phyloP scores from a whole-genome alignment of 257 asterid species.

The Rubia yunnanensis region DNA sequence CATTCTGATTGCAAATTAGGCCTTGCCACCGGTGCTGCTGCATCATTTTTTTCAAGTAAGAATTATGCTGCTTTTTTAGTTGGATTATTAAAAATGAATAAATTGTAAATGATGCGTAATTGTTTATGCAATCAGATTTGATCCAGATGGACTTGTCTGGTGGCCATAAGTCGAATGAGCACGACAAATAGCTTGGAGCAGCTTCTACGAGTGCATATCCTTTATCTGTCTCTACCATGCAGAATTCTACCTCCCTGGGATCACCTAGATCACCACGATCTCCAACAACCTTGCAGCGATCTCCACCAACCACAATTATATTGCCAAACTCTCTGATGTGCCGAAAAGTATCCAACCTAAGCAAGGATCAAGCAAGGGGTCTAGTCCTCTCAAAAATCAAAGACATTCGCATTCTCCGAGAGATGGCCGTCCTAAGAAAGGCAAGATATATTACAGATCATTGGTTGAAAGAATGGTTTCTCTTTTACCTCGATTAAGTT shows the following conservation, averaged over 20 bases:
- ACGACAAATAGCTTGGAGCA: constrained; percentile 40
- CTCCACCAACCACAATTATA: background rate
- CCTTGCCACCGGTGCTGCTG: background rate
- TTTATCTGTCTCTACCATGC: constrained; percentile 31
- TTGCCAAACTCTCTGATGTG: constrained; percentile 26
- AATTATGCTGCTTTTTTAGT: background rate
- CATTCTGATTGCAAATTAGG: background rate
- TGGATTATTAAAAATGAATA: background rate
- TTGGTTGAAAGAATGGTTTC: no score
- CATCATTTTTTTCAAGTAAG: background rate
- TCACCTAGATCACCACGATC: constrained; percentile 41
- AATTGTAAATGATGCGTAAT: background rate
- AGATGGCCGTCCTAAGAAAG: constrained; percentile 73
- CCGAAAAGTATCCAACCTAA: constrained; percentile 23
- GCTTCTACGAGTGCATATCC: constrained; percentile 58
- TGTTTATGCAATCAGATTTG: constrained; percentile 4
- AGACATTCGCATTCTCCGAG: constrained; percentile 35
- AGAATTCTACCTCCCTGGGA: constrained; percentile 29
- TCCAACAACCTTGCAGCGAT: constrained; percentile 14
- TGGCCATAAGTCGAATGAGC: constrained; percentile 42
- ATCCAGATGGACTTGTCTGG: constrained; percentile 33
- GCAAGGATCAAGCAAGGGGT: constrained; percentile 26
- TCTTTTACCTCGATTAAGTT: no score
- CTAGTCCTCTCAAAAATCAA: constrained; percentile 46
- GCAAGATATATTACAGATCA: no score